Evolutionary conservation across 495 filamentous ascomycete species (phyloP).

Genomic region (Penicillium bialowiezense): DNA sequence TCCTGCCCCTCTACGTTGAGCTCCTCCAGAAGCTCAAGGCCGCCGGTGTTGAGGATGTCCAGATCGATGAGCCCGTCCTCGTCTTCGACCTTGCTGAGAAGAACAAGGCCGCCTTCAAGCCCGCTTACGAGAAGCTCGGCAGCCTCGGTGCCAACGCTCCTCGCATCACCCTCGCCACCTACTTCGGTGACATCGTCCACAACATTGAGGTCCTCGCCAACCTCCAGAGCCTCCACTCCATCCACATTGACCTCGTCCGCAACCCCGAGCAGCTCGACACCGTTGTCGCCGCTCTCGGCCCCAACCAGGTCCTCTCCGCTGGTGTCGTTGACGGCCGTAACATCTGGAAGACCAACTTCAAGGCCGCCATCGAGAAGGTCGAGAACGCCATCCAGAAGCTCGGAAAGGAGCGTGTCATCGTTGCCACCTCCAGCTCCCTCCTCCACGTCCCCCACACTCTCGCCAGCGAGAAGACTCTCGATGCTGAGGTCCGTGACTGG

Average conservation of each 20-base stretch:
- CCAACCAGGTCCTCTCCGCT: conserved; percentile 82
- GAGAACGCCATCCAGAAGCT: conserved; percentile 89
- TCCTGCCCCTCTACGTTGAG: conserved; percentile 89
- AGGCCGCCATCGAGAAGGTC: conserved; percentile 81
- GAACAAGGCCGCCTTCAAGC: conserved; percentile 96
- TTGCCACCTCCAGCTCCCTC: conserved; percentile 93
- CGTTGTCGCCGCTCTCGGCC: conserved; percentile 71
- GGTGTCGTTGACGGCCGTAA: conserved; percentile 98
- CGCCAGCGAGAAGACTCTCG: conserved; percentile 94
- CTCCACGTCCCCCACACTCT: conserved; percentile 98
- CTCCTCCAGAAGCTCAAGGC: conserved; percentile 87
- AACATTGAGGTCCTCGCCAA: conserved; percentile 84
- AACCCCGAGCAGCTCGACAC: conserved; percentile 93
- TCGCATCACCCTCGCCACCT: conserved; percentile 82
- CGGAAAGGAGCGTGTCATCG: conserved; percentile 92
- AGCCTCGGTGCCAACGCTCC: conserved; percentile 73
- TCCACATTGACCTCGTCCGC: conserved; percentile 95
- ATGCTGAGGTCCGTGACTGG: conserved; percentile 90
- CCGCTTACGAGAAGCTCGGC: conserved; percentile 85
- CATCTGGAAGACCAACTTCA: conserved; percentile 99
- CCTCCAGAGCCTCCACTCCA: conserved; percentile 66
- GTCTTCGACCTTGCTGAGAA: conserved; percentile 86
- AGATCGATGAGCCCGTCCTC: conserved; percentile 96
- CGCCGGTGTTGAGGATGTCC: conserved; percentile 87
- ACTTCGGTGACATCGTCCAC: conserved; percentile 99